phyloP scores from a whole-genome alignment of 169 alveolate species.

The Cryptosporidium baileyi region DNA sequence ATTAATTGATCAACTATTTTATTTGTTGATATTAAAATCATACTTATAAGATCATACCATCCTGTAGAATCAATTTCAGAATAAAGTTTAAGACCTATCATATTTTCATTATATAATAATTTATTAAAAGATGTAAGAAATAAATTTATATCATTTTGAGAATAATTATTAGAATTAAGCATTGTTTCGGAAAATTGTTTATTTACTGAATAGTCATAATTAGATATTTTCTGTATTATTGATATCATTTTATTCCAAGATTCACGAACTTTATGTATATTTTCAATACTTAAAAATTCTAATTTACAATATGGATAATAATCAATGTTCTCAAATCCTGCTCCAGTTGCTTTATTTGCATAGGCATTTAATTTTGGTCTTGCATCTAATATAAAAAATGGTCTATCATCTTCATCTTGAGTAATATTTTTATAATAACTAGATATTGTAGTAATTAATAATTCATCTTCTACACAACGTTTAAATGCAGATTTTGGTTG shows the following conservation, averaged over 20 bases:
- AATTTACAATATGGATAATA: slow-evolving; percentile 73
- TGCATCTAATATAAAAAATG: slow-evolving; percentile 72
- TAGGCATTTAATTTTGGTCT: slow-evolving; percentile 80
- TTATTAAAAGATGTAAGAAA: background rate
- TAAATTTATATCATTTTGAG: background rate
- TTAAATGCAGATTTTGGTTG: slow-evolving; percentile 71
- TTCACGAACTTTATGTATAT: slow-evolving; percentile 76
- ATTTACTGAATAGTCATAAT: background rate
- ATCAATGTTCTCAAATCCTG: slow-evolving; percentile 78
- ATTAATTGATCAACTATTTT: slow-evolving; percentile 71
- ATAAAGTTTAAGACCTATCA: slow-evolving; percentile 40
- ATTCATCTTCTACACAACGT: slow-evolving; percentile 71
- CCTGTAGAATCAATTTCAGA: slow-evolving; percentile 76
- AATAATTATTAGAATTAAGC: background rate
- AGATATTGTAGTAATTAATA: slow-evolving; percentile 62
- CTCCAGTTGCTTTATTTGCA: slow-evolving; percentile 80
- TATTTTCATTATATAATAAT: slow-evolving; percentile 1
- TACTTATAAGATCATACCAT: slow-evolving; percentile 77
- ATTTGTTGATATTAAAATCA: slow-evolving; percentile 72
- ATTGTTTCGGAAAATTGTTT: background rate
- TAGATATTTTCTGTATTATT: slow-evolving; percentile 8
- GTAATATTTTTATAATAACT: slow-evolving; percentile 36
- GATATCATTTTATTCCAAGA: slow-evolving; percentile 26
- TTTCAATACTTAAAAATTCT: slow-evolving; percentile 75
- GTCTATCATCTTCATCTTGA: slow-evolving; percentile 45